Conservation (phyloP, 345 rosid genomes). For the Syzygium jambos region DNA sequence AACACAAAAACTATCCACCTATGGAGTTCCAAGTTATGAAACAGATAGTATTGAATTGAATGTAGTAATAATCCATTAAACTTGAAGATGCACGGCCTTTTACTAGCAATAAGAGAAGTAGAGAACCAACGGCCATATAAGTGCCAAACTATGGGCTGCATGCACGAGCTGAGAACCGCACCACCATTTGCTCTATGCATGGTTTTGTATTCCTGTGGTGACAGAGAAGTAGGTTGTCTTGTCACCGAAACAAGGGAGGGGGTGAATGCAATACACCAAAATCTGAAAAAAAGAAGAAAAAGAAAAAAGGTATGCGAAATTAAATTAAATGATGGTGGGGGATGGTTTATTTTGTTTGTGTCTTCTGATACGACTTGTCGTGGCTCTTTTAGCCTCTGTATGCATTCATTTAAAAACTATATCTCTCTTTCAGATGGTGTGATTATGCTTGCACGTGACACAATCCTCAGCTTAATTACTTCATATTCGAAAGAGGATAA, state of each 20-base stretch:
- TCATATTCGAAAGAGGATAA: background rate
- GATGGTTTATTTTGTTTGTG: background rate
- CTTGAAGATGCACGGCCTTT: background rate
- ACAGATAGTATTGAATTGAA: background rate
- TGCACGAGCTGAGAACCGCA: background rate
- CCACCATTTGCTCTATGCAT: background rate
- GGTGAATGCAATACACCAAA: background rate
- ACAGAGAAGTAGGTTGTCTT: background rate
- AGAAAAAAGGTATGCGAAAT: background rate
- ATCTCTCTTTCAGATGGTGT: background rate
- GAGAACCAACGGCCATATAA: background rate
- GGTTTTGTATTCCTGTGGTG: background rate
- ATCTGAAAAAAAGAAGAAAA: background rate
- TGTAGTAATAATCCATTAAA: background rate
- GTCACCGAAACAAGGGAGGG: background rate
- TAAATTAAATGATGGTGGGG: background rate
- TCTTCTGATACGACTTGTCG: background rate
- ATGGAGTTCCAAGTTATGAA: background rate
- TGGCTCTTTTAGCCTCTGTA: background rate
- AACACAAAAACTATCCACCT: background rate
- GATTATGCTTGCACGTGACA: background rate
- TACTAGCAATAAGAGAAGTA: background rate
- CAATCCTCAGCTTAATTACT: background rate
- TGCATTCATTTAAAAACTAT: background rate
- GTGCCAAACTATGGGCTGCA: background rate